Evolutionary conservation across 257 asterid genomes (phyloP).

Genomic region (Forsythia suspensa): DNA sequence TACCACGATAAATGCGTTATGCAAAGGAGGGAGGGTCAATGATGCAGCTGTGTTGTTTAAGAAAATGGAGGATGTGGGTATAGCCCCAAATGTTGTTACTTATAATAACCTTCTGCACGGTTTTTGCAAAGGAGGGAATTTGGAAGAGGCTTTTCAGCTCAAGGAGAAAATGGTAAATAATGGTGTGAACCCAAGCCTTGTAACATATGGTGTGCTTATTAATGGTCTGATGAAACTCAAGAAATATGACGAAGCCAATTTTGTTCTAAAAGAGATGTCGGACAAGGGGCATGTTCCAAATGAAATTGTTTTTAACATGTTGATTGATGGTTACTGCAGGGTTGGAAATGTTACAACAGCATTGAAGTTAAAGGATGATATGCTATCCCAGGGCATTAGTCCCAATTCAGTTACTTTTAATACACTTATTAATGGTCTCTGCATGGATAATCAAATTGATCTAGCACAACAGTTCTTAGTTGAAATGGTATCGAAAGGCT

Average conservation of each 20-base stretch:
- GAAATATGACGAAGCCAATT: slow-evolving; percentile 60
- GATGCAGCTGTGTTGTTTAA: slow-evolving; percentile 59
- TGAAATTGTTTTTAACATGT: slow-evolving; percentile 61
- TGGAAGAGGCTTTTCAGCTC: slow-evolving; percentile 59
- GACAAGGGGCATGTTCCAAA: slow-evolving; percentile 60
- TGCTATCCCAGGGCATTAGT: slow-evolving; percentile 46
- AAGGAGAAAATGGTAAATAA: slow-evolving; percentile 63
- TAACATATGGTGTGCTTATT: slow-evolving; percentile 67
- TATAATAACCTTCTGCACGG: slow-evolving; percentile 80
- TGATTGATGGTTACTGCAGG: slow-evolving; percentile 75
- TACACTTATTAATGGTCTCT: slow-evolving; percentile 60
- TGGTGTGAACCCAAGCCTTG: slow-evolving; percentile 64
- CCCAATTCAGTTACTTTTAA: slow-evolving; percentile 67
- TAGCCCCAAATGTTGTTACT: slow-evolving; percentile 68
- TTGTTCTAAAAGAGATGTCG: slow-evolving; percentile 62
- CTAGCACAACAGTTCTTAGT: slow-evolving; percentile 53
- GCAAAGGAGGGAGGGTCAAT: slow-evolving; percentile 62
- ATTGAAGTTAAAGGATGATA: slow-evolving; percentile 57
- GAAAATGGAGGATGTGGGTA: slow-evolving; percentile 59
- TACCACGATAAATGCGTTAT: slow-evolving; percentile 65
- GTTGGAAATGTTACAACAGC: slow-evolving; percentile 57
- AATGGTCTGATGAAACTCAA: slow-evolving; percentile 62
- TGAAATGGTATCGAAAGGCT: slow-evolving; percentile 57
- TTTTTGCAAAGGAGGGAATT: slow-evolving; percentile 49
- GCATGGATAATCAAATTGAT: slow-evolving; percentile 61